Percentiles rank a stretch among this genome's conserved stretches.
Evolutionary conservation across 202 grass and related monocot species (phyloP).

Genomic region (Eragrostis tef): DNA sequence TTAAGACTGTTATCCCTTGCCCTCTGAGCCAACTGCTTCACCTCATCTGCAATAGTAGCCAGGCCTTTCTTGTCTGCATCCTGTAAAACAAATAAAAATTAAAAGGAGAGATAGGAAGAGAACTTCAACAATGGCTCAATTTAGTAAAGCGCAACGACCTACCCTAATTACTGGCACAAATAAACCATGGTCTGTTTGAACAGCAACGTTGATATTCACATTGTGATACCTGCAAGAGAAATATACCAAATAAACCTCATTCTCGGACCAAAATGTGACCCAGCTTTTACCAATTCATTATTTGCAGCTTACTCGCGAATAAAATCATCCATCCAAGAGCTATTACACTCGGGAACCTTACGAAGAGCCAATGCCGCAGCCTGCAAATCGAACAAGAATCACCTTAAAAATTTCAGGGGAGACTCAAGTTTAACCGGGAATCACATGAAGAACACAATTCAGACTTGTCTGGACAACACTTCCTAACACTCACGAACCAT

Average conservation of each 20-base stretch:
- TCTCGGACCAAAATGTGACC: not conserved
- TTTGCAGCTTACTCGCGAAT: slow-evolving; percentile 81
- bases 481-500: not conserved
- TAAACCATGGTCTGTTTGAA: slow-evolving; percentile 90
- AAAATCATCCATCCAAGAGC: slow-evolving; percentile 92
- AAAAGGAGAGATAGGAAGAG: not conserved
- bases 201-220: slow-evolving; percentile 93
- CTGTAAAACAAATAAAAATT: slow-evolving; percentile 49
- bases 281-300: not conserved
- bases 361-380: slow-evolving; percentile 91
- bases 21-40: slow-evolving; percentile 86
- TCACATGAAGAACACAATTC: not conserved
- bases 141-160: not conserved
- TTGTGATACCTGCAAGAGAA: slow-evolving; percentile 67
- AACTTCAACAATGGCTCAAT: not conserved
- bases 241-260: not conserved
- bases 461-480: not conserved
- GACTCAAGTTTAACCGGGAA: not conserved
- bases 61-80: slow-evolving; percentile 96
- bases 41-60: slow-evolving; percentile 81
- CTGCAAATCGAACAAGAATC: slow-evolving; percentile 37
- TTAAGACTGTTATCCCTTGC: slow-evolving; percentile 86
- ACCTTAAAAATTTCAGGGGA: not conserved
- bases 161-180: slow-evolving; percentile 90
- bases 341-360: slow-evolving; percentile 92